These are phyloP conservation scores for Schizophyllum amplum DNA, from an alignment of 1,284 basidiomycete genomes.

Conservation along the genomic window DNA sequence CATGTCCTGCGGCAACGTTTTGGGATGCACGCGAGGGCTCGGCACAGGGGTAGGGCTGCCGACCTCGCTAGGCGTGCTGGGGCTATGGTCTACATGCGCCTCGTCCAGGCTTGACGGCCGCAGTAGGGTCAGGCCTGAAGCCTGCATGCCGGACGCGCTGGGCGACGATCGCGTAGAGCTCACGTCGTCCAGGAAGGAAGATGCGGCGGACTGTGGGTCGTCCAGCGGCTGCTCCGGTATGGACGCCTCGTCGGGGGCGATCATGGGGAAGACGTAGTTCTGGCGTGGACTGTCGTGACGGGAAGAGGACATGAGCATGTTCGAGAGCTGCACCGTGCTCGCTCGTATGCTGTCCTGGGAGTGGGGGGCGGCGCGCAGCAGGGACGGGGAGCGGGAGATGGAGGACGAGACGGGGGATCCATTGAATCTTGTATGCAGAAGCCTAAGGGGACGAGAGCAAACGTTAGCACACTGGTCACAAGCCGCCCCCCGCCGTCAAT, in stretches of 20 bases:
- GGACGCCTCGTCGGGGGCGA: neutral
- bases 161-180: constrained; percentile 3
- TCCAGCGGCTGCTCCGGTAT: neutral
- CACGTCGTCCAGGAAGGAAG: constrained; percentile 6
- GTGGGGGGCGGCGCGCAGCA: constrained; percentile 27
- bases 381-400: constrained; percentile 19
- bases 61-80: neutral
- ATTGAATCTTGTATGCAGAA: neutral
- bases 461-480: neutral
- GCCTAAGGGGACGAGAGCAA: neutral
- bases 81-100: neutral
- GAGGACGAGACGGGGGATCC: constrained; percentile 1
- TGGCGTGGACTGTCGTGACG: constrained; percentile 1
- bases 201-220: neutral
- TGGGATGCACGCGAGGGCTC: neutral
- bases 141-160: constrained; percentile 12
- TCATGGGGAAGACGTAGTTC: neutral
- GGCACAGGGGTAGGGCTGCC: neutral
- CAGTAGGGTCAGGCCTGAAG: constrained; percentile 25
- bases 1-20: neutral
- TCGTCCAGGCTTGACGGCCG: constrained; percentile 13
- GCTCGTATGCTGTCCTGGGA: constrained; percentile 57
- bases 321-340: constrained; percentile 56
- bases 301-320: constrained; percentile 34
- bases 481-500: neutral